Percentiles rank a stretch among this genome's conserved stretches.
Conservation (phyloP, 2,329 filamentous ascomycete genomes). For the Aotearoamyces nothofagi region DNA sequence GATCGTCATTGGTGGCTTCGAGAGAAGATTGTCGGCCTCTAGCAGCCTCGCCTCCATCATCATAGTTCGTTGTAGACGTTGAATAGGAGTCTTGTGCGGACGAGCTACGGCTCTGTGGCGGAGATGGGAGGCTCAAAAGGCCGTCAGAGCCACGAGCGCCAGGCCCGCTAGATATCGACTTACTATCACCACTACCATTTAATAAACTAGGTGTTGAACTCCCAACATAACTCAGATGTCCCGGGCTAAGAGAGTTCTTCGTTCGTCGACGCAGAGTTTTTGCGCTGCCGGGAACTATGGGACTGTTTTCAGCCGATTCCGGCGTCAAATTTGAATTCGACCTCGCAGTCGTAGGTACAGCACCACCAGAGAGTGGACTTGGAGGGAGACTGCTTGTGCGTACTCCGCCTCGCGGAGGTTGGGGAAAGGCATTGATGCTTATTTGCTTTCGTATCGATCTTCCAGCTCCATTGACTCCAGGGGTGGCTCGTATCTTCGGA, state of each 20-base stretch:
- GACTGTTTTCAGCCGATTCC: slow-evolving; percentile 8
- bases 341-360: slow-evolving; percentile 6
- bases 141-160: slow-evolving; percentile 57
- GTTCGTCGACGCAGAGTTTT: slow-evolving; percentile 13
- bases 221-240: slow-evolving; percentile 19
- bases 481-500: slow-evolving; percentile 37
- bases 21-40: slow-evolving; percentile 15
- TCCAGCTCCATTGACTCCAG: slow-evolving; percentile 40
- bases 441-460: slow-evolving; percentile 73
- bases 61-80: slow-evolving; percentile 77
- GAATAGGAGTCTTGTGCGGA: slow-evolving; percentile 88
- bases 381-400: slow-evolving; percentile 45
- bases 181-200: slow-evolving; percentile 65
- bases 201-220: slow-evolving; percentile 54
- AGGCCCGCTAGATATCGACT: slow-evolving; percentile 47
- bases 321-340: slow-evolving; percentile 4
- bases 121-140: slow-evolving; percentile 63
- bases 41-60: slow-evolving; percentile 52
- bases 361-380: slow-evolving; percentile 39
- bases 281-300: slow-evolving; percentile 5
- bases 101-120: slow-evolving; percentile 77
- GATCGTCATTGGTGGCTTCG: slow-evolving; percentile 19
- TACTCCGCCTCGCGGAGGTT: slow-evolving; percentile 59
- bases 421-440: slow-evolving; percentile 88
- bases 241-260: slow-evolving; percentile 18